Evolutionary conservation across 306 rosid species (phyloP), one percentile per base, ranked within the genome.

Genomic region (Geum urbanum): DNA sequence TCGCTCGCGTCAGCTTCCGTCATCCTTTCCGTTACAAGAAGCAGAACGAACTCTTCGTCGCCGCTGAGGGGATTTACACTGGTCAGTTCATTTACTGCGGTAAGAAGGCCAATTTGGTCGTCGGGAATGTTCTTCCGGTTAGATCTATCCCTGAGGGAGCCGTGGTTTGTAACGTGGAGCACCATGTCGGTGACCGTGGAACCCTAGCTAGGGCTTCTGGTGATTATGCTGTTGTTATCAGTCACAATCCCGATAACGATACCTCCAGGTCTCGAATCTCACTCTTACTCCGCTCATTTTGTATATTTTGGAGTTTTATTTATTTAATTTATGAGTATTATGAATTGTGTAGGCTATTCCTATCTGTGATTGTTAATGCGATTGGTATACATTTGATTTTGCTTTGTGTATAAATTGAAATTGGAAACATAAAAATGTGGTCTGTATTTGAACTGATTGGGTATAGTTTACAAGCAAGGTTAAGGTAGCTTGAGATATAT

Each of bases 241-340:
- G 74, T n/a, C 74, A 70, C 74, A 70, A 70, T 53, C 66, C 74
- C 15, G 74, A 70, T 45, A 70, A 70, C 55, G 74, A 70, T 56
- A 70, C 74, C 0, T 70, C 74, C 66, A 70, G 74, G 71, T 67
- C 32, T 27, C 2, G 32, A 27, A 4, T 5, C 3, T 45, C 19
- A 10, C 16, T 64, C 54, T 53, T 18, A 8, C 3, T 2, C 8
- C 7, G 60, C 3, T 50, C 32, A 27, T 27, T 27, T 27, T 27
- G 32, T 1, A 27, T 27, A 27, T 27, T 27, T 27, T 27, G 32
- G 32, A 27, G 32, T 27, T 27, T 27, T 27, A 27, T 27, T 27
- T 27, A 27, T 27, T 27, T 27, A 27, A 27, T 27, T 57, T 11
- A 0, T 47, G 44, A 27, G 24, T 9, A 27, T 27, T 27, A 8